Conservation (phyloP, 2,329 filamentous ascomycete genomes). For the Phoma sp. region DNA sequence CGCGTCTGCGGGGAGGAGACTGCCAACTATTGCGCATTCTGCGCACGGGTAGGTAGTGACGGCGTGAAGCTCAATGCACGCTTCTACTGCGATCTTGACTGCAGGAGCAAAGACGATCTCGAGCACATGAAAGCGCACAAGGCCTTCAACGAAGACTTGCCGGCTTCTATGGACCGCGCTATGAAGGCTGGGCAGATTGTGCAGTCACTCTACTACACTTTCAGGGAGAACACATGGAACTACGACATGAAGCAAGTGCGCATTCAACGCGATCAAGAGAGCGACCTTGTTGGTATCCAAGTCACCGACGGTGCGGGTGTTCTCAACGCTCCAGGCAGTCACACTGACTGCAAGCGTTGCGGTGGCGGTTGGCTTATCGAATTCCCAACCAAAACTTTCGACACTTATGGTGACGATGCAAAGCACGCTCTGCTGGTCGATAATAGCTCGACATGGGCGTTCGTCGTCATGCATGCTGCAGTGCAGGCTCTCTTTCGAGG, state of each 20-base stretch:
- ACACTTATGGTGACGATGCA: slow-evolving; percentile 4
- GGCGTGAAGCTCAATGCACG: neutral
- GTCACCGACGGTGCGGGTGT: slow-evolving; percentile 18
- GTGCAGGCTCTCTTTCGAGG: slow-evolving; percentile 21
- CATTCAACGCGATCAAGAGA: slow-evolving; percentile 10
- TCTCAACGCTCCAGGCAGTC: slow-evolving; percentile 5
- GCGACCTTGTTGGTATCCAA: slow-evolving; percentile 9
- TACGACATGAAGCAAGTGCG: slow-evolving; percentile 18
- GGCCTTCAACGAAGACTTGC: neutral
- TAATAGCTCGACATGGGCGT: slow-evolving; percentile 19
- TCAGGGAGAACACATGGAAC: slow-evolving; percentile 24
- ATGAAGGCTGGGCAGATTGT: slow-evolving; percentile 18
- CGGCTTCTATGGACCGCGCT: slow-evolving; percentile 10
- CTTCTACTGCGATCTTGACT: slow-evolving; percentile 17
- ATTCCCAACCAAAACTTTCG: slow-evolving; percentile 14
- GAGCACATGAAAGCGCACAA: slow-evolving; percentile 12
- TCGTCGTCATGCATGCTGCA: slow-evolving; percentile 21
- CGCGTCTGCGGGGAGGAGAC: slow-evolving; percentile 9
- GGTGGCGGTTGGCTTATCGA: slow-evolving; percentile 22
- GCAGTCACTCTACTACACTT: slow-evolving; percentile 20
- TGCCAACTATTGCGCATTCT: slow-evolving; percentile 11
- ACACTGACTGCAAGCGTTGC: slow-evolving; percentile 9
- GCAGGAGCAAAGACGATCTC: slow-evolving; percentile 7
- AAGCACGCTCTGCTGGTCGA: slow-evolving; percentile 19
- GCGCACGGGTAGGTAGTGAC: neutral